Conservation (phyloP, 2,329 filamentous ascomycete genomes). For the Arthrinium phaeospermum region DNA sequence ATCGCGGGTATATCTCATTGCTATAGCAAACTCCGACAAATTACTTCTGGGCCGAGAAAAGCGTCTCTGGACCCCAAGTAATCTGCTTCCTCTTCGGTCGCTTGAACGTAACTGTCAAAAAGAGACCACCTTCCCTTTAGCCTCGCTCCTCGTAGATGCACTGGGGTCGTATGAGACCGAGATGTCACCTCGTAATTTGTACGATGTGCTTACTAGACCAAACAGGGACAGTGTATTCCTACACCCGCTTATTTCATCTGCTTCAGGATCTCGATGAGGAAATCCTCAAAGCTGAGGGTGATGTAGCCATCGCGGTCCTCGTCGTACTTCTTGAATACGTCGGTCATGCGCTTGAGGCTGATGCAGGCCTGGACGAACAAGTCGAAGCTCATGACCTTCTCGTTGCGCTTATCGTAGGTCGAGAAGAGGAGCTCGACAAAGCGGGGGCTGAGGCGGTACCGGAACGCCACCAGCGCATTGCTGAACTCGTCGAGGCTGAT, state of each 20-base stretch:
- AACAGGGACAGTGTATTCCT: no score
- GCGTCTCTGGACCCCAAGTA: neutral
- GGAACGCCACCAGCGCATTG: constrained; percentile 90
- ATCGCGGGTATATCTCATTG: constrained; percentile 10
- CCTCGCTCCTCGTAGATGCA: neutral
- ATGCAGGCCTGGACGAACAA: constrained; percentile 98
- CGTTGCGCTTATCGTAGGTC: constrained; percentile 81
- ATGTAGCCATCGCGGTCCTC: constrained; percentile 95
- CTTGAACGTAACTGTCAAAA: neutral
- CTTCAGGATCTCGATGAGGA: constrained; percentile 71
- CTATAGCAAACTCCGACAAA: neutral
- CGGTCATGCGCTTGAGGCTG: constrained; percentile 96
- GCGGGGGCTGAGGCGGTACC: constrained; percentile 83
- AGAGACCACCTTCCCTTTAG: neutral
- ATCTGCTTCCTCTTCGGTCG: neutral
- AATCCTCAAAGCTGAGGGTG: constrained; percentile 82
- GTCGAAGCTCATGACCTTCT: constrained; percentile 85
- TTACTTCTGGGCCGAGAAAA: neutral
- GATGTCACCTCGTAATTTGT: neutral
- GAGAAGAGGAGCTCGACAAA: constrained; percentile 87
- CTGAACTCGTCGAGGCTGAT: constrained; percentile 88
- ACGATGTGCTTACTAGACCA: neutral
- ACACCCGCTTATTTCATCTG: constrained; percentile 55
- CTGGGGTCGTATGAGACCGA: neutral
- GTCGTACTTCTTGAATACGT: constrained; percentile 99